Evolutionary conservation across 2,329 filamentous ascomycete genomes (phyloP).

Genomic region (Phyllosticta citriasiana): DNA sequence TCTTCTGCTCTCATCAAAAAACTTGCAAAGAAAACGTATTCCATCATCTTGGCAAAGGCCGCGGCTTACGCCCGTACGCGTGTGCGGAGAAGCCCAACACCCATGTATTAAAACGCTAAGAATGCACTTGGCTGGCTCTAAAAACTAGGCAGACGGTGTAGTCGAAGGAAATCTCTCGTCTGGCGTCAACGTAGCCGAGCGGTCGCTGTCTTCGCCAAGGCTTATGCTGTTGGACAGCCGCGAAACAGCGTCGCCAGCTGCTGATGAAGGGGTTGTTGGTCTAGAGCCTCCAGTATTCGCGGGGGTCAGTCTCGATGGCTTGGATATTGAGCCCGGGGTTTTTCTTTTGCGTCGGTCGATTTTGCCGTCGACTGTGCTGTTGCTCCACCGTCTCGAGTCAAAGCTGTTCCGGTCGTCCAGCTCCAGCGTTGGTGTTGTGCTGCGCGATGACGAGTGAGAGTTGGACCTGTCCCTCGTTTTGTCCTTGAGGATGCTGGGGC

Average conservation of each 20-base stretch:
- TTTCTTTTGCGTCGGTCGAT: slow-evolving; percentile 6
- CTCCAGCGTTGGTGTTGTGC: slow-evolving; percentile 24
- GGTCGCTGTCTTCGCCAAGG: slow-evolving; percentile 8
- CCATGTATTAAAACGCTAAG: neutral
- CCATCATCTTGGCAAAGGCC: neutral
- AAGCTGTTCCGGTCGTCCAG: slow-evolving; percentile 16
- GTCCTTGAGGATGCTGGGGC: slow-evolving; percentile 21
- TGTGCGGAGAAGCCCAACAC: neutral
- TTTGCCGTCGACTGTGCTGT: slow-evolving; percentile 21
- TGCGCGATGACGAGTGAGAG: slow-evolving; percentile 25
- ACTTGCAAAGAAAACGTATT: neutral
- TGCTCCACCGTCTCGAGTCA: slow-evolving; percentile 23
- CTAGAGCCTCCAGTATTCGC: neutral
- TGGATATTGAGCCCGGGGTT: neutral
- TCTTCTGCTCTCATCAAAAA: neutral
- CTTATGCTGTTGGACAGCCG: slow-evolving; percentile 4
- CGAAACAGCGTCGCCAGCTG: neutral
- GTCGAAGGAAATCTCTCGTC: slow-evolving; percentile 3
- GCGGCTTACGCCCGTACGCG: neutral
- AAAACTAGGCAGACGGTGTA: neutral
- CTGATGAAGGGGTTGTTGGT: slow-evolving; percentile 3
- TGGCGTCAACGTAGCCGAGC: slow-evolving; percentile 9
- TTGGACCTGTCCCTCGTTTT: slow-evolving; percentile 18
- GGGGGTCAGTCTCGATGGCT: slow-evolving; percentile 4
- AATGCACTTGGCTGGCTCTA: neutral